Conservation (phyloP, 345 rosid genomes). For the Sapria himalayana region DNA sequence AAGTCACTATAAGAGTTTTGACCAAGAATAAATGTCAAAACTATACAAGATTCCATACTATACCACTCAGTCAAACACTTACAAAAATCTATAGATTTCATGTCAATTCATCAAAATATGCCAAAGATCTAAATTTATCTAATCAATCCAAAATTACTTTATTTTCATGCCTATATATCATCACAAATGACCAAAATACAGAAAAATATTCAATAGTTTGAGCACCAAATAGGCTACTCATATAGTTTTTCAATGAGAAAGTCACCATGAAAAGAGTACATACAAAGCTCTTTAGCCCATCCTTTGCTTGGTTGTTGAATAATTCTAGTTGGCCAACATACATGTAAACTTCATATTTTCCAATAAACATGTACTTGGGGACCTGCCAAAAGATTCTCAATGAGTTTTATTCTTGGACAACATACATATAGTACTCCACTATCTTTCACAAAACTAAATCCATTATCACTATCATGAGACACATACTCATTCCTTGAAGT, state of each 20-base stretch:
- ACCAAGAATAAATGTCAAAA: no score
- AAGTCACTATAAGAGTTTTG: no score
- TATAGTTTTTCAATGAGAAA: conserved; percentile 84
- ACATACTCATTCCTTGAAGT: conserved; percentile 91
- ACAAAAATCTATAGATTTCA: no score
- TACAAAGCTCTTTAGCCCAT: conserved; percentile 83
- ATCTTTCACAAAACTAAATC: conserved; percentile 74
- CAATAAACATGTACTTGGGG: conserved; percentile 74
- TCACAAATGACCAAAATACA: no score
- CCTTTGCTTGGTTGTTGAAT: conserved; percentile 91
- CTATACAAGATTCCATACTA: no score
- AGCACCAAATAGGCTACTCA: conserved; percentile 78
- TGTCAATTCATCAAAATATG: no score
- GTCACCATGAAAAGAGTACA: conserved; percentile 93
- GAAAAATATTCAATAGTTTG: conserved; percentile 85
- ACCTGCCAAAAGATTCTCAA: conserved; percentile 96
- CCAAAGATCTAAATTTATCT: no score
- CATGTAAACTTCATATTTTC: conserved; percentile 99
- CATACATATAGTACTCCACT: conserved; percentile 59
- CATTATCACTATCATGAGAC: conserved; percentile 72
- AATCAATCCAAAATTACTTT: no score
- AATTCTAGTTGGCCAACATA: conserved; percentile 91
- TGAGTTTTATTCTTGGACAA: conserved; percentile 81
- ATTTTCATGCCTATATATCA: no score
- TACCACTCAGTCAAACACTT: no score